phyloP scores from a whole-genome alignment of 495 filamentous ascomycete species.

The Penicillium diatomitis region DNA sequence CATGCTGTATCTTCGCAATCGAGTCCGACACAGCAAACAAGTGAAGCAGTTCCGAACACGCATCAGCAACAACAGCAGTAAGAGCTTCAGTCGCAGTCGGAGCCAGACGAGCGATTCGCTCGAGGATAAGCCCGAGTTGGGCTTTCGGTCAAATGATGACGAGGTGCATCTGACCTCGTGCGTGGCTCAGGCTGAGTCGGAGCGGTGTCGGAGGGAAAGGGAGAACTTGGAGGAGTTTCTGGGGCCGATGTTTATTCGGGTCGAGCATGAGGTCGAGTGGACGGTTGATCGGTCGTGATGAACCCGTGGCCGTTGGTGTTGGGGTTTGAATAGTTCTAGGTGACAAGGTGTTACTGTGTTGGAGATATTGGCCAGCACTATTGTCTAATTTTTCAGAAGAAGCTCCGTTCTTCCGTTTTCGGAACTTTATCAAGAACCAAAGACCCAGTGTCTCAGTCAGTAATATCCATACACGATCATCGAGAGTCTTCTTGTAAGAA shows the following conservation, averaged over 20 bases:
- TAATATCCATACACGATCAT: too few relatives aligned
- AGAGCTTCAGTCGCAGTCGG: not conserved
- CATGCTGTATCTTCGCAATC: not conserved
- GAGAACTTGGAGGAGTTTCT: conserved; percentile 5
- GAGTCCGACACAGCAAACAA: not conserved
- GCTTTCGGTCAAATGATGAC: not conserved
- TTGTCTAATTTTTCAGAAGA: too few relatives aligned
- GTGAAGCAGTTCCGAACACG: not conserved
- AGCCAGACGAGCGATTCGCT: not conserved
- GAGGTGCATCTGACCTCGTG: not conserved
- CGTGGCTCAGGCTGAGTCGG: not conserved
- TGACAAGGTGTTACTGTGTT: too few relatives aligned
- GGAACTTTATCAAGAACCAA: too few relatives aligned
- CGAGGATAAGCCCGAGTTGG: not conserved
- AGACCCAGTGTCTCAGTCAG: too few relatives aligned
- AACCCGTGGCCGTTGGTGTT: not conserved
- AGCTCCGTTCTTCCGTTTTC: too few relatives aligned
- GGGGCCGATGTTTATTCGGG: conserved; percentile 10
- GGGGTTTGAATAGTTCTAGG: not conserved
- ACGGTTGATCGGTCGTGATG: not conserved
- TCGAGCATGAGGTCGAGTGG: conserved; percentile 10
- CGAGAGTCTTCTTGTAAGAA: too few relatives aligned
- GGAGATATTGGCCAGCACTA: too few relatives aligned
- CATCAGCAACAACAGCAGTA: not conserved
- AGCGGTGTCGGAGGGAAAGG: not conserved